phyloP scores from a whole-genome alignment of 129 eudicot species.

The Dittrichia graveolens region DNA sequence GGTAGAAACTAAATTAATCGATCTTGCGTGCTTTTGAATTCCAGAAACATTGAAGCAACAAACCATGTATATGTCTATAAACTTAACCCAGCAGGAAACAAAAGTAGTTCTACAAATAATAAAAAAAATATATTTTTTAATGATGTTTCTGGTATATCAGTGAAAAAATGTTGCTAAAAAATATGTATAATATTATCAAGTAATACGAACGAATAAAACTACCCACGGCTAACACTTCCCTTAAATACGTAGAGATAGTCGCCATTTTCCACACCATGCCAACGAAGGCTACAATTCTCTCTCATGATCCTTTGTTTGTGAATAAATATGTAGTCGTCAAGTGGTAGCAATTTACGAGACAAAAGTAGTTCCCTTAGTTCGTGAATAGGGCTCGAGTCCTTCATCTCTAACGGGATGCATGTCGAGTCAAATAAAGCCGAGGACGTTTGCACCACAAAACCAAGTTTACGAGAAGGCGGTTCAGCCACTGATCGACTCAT shows the following conservation, averaged over 20 bases:
- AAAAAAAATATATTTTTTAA: too few species aligned
- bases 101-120: too few species aligned
- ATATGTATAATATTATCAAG: too few species aligned
- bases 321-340: conserved; percentile 79
- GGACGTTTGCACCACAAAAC: conserved; percentile 75
- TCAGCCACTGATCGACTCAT: conserved; percentile 50
- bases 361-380: conserved; percentile 56
- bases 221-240: conserved; percentile 62
- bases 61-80: too few species aligned
- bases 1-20: too few species aligned
- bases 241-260: conserved; percentile 78
- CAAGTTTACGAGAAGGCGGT: conserved; percentile 59
- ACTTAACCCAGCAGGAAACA: too few species aligned
- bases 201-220: too few species aligned
- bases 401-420: conserved; percentile 70
- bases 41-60: too few species aligned
- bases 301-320: conserved; percentile 94
- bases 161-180: too few species aligned
- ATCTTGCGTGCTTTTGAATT: too few species aligned
- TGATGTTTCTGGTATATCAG: too few species aligned
- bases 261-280: conserved; percentile 92
- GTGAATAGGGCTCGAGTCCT: conserved; percentile 55
- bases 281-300: conserved; percentile 74
- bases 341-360: conserved; percentile 51
- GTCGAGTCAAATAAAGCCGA: conserved; percentile 60